Base-by-base conservation (phyloP, 192 early-diverging fungal genomes). In the Backusella australiensis region DNA sequence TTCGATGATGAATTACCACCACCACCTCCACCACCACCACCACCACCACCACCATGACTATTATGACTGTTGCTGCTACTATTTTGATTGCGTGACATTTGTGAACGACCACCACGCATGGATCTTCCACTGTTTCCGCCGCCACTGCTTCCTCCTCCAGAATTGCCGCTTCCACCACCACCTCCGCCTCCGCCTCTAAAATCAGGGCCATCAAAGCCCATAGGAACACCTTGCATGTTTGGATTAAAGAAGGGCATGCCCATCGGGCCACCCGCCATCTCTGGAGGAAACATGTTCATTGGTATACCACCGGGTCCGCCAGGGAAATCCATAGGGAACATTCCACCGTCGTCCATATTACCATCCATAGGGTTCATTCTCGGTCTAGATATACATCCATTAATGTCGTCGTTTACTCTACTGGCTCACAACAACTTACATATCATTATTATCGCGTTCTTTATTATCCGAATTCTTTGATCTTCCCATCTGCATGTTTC, bases 271-370 rank as follows among this genome's bases (percentile, higher is more conserved):
- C 76, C 73, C 14, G 69, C 41, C 82, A 86, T 83, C 15, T 80
- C 81, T 32, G 78, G 80, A 73, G 78, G 77, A 7, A 75, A 82
- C 75, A 85, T 82, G 3, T 72, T 71, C 67, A 71, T 82, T 2
- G 81, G 67, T 53, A 82, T 80, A 46, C 76, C 44, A 71, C 70
- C 63, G 17, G 72, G 52, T 34, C 74, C 74, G 11, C 74, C 63
- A n/a, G 56, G 74, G 41, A 75, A 75, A 9, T 75, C 74, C 59
- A 75, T 75, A 29, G 74, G 65, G 32, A 75, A 75, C 63, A 75
- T 75, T 19, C 65, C 35, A 3, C 53, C 74, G 1, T 71, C 70
- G 7, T 71, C 70, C 70, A 71, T 71, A 49, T 34, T 34, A 34
- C 70, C 70, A 46, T 75, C 74, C 74, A 75, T 75, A 6, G 56